Evolutionary conservation across 2,329 filamentous ascomycete species (phyloP).

Genomic region (Claviceps lovelessii): DNA sequence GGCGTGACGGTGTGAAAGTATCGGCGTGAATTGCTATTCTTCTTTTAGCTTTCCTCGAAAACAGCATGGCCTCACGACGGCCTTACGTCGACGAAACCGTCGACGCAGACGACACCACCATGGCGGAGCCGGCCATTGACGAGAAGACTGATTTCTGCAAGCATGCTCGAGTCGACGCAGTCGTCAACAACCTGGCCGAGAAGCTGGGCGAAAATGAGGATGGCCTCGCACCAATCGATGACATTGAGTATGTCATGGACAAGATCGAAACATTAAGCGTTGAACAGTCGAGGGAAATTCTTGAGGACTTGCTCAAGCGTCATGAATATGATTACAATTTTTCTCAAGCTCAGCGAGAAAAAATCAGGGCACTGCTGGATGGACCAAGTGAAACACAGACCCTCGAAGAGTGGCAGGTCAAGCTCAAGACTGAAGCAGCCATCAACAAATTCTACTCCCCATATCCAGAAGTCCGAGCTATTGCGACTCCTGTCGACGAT

Average conservation of each 20-base stretch:
- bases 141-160: background rate
- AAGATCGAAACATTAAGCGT: constrained; percentile 11
- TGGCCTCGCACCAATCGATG: constrained; percentile 11
- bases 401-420: constrained; percentile 7
- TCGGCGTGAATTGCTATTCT: too few species aligned
- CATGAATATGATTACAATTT: constrained; percentile 16
- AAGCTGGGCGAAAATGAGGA: constrained; percentile 8
- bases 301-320: constrained; percentile 8
- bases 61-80: background rate
- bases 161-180: background rate
- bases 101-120: background rate
- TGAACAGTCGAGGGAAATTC: constrained; percentile 10
- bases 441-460: constrained; percentile 11
- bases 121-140: background rate
- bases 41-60: background rate
- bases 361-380: constrained; percentile 8
- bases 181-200: constrained; percentile 4
- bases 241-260: constrained; percentile 13
- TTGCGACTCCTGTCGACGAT: constrained; percentile 15
- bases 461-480: constrained; percentile 16
- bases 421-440: constrained; percentile 9
- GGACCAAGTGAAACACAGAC: constrained; percentile 9
- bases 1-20: too few species aligned
- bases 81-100: background rate
- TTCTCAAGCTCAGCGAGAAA: constrained; percentile 7